Evolutionary conservation across 2,329 filamentous ascomycete species (phyloP), one percentile per base, ranked within the genome.

Genomic region (Fusarium domesticum): DNA sequence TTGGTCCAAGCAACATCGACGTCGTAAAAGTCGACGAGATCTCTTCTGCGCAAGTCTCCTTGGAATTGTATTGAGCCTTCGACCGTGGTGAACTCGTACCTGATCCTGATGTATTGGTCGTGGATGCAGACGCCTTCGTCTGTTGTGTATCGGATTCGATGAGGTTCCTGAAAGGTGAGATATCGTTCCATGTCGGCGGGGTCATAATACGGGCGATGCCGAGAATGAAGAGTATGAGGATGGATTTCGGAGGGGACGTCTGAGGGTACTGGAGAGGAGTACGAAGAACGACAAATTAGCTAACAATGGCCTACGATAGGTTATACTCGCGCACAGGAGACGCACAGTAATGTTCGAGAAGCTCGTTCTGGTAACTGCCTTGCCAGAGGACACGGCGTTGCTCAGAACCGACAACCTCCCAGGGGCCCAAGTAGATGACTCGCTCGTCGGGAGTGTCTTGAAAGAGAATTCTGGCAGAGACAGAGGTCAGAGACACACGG

Each of bases 1-100:
- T 77, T 74, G 17, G 73, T 74, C 74, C 75, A 78, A 28, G 74
- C 64, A 8, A 77, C 74, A 48, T 78, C 74, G 23, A 76, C 67
- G 45, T 78, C 75, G 43, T 72, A 77, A 58, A 74, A 77, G 52
- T 71, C 74, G 23, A 78, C 55, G 17, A 78, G 57, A 34, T 76
- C 71, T 54, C 72, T 72, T 20, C 64, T 60, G 17, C 75, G 69
- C 30, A 77, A 53, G 42, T 77, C 74, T 39, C 73, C 66, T 48
- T 78, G 74, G 46, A 78, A 75, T 18, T 69, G 70, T 16, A 71
- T 61, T 1, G 74, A 76, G 15, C 67, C 63, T 37, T 75, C 71
- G 37, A 74, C 61, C 2, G 70, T 69, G 3, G 72, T 76, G 51
- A 77, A 77, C 42, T 76, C 74, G 54, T 78, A 78, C 46, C 69